Evolutionary conservation across 768 basidiomycete genomes (phyloP).

Genomic region (Leccinum pellstonianum): DNA sequence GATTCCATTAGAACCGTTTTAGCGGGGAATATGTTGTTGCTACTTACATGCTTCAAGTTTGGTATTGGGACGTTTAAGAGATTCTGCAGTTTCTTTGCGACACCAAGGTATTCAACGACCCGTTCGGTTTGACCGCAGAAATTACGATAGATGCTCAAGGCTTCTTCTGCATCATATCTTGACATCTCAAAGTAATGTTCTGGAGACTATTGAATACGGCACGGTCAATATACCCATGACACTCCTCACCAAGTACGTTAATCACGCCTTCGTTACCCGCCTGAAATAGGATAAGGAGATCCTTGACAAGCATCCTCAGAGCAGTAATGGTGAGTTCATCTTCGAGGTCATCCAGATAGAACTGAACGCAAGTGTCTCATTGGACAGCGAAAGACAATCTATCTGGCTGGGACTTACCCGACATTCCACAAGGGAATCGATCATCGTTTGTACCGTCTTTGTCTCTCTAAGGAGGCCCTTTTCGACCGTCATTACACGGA

Average conservation of each 20-base stretch:
- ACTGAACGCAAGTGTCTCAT: constrained; percentile 44
- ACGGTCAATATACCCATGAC: constrained; percentile 19
- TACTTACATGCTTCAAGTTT: constrained; percentile 81
- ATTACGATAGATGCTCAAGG: constrained; percentile 84
- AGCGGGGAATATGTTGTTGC: neutral
- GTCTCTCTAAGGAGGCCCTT: constrained; percentile 94
- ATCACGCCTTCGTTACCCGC: constrained; percentile 95
- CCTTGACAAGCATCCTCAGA: constrained; percentile 92
- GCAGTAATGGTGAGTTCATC: constrained; percentile 90
- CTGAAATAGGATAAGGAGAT: constrained; percentile 92
- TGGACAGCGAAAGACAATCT: neutral
- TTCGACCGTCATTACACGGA: constrained; percentile 91
- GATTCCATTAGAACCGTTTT: neutral
- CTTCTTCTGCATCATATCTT: constrained; percentile 82
- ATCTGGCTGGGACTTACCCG: constrained; percentile 52
- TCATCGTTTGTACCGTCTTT: constrained; percentile 84
- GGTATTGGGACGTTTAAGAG: constrained; percentile 92
- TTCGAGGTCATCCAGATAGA: constrained; percentile 90
- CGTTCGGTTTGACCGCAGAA: constrained; percentile 93
- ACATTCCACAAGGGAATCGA: constrained; percentile 85
- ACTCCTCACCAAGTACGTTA: constrained; percentile 65
- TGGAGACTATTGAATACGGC: constrained; percentile 28
- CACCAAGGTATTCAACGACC: constrained; percentile 89
- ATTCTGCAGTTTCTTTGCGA: constrained; percentile 92
- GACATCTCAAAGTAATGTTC: constrained; percentile 99